Evolutionary conservation across 768 basidiomycete species (phyloP).

Genomic region (Kwoniella europaea): DNA sequence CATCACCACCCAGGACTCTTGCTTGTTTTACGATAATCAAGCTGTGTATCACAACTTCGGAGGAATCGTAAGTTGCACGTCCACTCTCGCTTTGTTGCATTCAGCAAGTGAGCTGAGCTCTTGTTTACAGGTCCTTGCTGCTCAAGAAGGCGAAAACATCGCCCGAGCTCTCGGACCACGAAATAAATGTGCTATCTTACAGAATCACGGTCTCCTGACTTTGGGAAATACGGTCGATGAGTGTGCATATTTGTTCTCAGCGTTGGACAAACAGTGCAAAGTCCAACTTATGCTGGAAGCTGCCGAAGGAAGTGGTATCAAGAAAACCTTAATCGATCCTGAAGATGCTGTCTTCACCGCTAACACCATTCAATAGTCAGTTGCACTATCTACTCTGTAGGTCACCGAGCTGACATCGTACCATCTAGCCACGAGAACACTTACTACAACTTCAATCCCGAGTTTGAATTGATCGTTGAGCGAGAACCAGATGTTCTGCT

Average conservation of each 20-base stretch:
- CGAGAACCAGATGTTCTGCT: slow-evolving; percentile 33
- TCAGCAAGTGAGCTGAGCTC: neutral
- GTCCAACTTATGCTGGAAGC: slow-evolving; percentile 45
- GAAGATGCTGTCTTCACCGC: slow-evolving; percentile 43
- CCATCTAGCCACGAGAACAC: slow-evolving; percentile 32
- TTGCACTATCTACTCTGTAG: neutral
- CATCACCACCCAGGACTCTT: slow-evolving; percentile 46
- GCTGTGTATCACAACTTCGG: slow-evolving; percentile 62
- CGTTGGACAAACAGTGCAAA: slow-evolving; percentile 47
- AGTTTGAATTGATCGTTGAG: slow-evolving; percentile 33
- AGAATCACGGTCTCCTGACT: slow-evolving; percentile 54
- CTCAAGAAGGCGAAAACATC: slow-evolving; percentile 63
- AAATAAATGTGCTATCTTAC: slow-evolving; percentile 48
- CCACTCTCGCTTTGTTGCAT: neutral
- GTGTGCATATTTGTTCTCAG: slow-evolving; percentile 40
- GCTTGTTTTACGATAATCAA: slow-evolving; percentile 44
- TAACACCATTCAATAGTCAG: slow-evolving; percentile 42
- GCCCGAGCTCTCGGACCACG: slow-evolving; percentile 54
- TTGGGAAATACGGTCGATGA: slow-evolving; percentile 46
- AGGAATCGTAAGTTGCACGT: slow-evolving; percentile 58
- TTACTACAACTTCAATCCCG: slow-evolving; percentile 41
- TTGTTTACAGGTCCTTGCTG: slow-evolving; percentile 59
- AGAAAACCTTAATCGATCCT: slow-evolving; percentile 35
- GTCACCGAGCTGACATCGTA: neutral
- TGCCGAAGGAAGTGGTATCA: slow-evolving; percentile 36